Evolutionary conservation across 495 filamentous ascomycete species (phyloP).

Genomic region (Xylaria venustula): DNA sequence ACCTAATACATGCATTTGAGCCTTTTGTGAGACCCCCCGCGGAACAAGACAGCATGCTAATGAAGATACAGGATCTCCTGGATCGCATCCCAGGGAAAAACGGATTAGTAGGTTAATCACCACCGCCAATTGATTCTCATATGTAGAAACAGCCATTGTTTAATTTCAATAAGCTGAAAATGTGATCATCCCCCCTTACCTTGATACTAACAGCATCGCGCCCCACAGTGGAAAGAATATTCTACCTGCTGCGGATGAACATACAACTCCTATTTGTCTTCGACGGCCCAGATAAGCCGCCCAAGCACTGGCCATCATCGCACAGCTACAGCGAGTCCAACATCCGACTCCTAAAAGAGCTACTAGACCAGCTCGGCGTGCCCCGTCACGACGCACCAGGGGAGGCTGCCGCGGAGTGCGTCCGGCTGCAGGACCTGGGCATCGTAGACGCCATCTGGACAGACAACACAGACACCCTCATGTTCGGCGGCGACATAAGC

Average conservation of each 20-base stretch:
- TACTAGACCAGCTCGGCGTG: conserved; percentile 22
- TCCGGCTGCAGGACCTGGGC: conserved; percentile 23
- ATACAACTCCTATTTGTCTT: conserved; percentile 32
- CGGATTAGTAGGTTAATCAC: conserved; percentile 9
- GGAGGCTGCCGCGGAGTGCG: conserved; percentile 31
- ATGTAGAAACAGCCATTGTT: neutral
- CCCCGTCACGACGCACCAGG: conserved; percentile 28
- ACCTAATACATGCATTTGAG: neutral
- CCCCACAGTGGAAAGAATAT: conserved; percentile 14
- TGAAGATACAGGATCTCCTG: conserved; percentile 9
- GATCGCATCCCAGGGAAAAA: conserved; percentile 20
- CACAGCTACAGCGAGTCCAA: conserved; percentile 20
- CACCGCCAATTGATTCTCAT: neutral
- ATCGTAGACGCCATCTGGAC: conserved; percentile 30
- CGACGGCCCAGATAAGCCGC: conserved; percentile 19
- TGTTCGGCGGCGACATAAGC: conserved; percentile 28
- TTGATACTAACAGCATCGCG: neutral
- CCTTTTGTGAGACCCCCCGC: neutral
- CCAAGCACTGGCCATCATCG: conserved; percentile 14
- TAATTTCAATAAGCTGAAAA: neutral
- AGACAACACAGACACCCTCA: conserved; percentile 28
- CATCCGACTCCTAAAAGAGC: conserved; percentile 21
- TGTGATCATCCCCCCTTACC: neutral
- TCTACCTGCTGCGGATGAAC: conserved; percentile 26
- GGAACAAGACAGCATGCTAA: neutral